Evolutionary conservation across 257 asterid genomes (phyloP), one percentile per base, ranked within the genome.

Genomic region (Fraxinus americana): DNA sequence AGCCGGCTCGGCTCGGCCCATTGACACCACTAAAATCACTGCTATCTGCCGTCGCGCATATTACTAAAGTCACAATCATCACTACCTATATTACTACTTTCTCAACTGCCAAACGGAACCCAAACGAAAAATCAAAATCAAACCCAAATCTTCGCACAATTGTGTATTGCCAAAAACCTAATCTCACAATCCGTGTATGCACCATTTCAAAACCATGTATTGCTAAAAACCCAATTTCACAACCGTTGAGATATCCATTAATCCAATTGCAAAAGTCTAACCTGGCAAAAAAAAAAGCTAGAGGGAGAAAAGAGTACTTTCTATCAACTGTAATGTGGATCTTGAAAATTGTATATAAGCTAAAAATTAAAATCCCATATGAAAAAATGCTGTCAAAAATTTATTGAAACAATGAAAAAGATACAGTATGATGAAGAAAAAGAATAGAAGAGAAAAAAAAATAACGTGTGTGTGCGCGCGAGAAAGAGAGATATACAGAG

Each of bases 191-290:
- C 35, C 4, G 35, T 32, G 35, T 4, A 32, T 32, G 35, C 35
- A 32, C 35, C 35, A 32, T 32, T 32, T 32, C 35, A 32, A 4
- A 32, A 32, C 35, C 35, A 32, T 32, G 35, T 32, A 32, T 32
- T 32, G 35, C 35, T 4, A 32, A 32, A 32, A 32, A 38, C 10
- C 10, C 10, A 38, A 38, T 38, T 38, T 79, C 83, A 79, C 8
- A 10, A 70, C 81, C 75, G 83, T 81, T 9, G 87, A 80, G 38
- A 77, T 5, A 3, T 86, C 93, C 93, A 89, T 86, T 71, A 79
- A 29, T 12, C 23, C 54, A 5, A 34, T 57, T 30, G 41, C 57
- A 16, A 6, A 4, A 29, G 48, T 45, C n/a, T 6, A 21, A 17
- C 61, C 61, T 9, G 5, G 1, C 0, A 50, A 50, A 50, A 50